These are phyloP conservation scores for Trifolium repens DNA, from an alignment of 306 rosid genomes.

Conservation along the genomic window DNA sequence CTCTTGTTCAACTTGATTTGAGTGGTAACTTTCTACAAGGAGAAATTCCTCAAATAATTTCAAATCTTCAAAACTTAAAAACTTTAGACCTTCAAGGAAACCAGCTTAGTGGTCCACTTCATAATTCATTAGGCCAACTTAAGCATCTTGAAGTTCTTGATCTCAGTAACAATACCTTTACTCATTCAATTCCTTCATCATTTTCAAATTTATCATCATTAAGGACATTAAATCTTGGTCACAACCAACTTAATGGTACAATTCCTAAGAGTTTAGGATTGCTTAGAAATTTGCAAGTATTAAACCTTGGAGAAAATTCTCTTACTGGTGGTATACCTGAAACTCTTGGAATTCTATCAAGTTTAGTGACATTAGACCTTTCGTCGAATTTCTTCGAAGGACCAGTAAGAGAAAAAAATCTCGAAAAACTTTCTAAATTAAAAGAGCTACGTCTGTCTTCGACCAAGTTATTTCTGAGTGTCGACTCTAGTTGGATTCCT, in stretches of 20 bases:
- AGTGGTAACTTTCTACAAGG: not conserved
- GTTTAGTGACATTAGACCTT: constrained; percentile 1
- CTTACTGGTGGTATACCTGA: not conserved
- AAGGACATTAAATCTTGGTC: constrained; percentile 2
- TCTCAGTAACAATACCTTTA: too few relatives aligned
- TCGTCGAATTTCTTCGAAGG: constrained; percentile 40
- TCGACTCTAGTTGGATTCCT: constrained; percentile 43
- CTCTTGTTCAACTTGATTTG: not conserved
- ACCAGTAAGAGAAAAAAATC: constrained; percentile 15
- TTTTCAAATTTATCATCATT: constrained; percentile 6
- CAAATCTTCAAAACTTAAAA: not conserved
- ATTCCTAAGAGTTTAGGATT: not conserved
- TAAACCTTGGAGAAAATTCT: constrained; percentile 12
- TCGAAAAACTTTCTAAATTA: constrained; percentile 24
- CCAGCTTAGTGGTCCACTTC: not conserved
- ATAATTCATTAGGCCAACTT: not conserved
- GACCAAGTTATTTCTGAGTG: constrained; percentile 30
- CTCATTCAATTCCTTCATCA: not conserved
- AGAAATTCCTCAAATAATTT: not conserved
- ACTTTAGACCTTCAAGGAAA: not conserved
- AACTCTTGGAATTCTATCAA: constrained; percentile 4
- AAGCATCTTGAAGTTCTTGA: too few relatives aligned
- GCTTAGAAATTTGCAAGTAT: not conserved
- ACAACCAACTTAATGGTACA: not conserved
- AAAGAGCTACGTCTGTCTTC: constrained; percentile 40